Conservation (phyloP, 352 stramenopile species). For the Blastocystis sp. region DNA sequence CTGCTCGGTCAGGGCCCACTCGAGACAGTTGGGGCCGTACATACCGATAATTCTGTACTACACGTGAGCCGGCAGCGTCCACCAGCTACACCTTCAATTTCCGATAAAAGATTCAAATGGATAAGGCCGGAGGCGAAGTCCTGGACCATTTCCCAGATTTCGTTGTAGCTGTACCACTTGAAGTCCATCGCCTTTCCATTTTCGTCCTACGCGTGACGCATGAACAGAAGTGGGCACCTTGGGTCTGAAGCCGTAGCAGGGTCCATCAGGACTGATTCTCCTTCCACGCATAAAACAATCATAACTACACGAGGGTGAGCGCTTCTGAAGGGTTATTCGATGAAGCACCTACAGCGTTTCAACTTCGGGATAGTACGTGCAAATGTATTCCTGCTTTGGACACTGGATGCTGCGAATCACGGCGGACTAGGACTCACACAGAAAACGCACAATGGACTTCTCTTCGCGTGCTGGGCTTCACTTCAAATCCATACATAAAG, state of each 20-base stretch:
- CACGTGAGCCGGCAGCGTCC: background rate
- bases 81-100: conserved; percentile 45
- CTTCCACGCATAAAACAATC: conserved; percentile 69
- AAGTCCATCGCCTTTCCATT: conserved; percentile 58
- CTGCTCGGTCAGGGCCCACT: conserved; percentile 92
- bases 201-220: conserved; percentile 11
- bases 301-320: conserved; percentile 46
- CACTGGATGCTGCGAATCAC: conserved; percentile 64
- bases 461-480: conserved; percentile 43
- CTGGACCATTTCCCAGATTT: conserved; percentile 68
- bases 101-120: conserved; percentile 19
- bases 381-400: conserved; percentile 17
- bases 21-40: conserved; percentile 94
- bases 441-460: background rate
- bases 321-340: background rate
- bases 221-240: conserved; percentile 11
- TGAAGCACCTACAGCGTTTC: conserved; percentile 54
- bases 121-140: conserved; percentile 68
- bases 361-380: conserved; percentile 57
- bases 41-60: conserved; percentile 81
- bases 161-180: conserved; percentile 70
- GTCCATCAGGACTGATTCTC: conserved; percentile 64
- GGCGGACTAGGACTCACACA: conserved; percentile 8
- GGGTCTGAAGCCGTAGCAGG: conserved; percentile 64
- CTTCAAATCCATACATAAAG: conserved; percentile 59